phyloP scores from a whole-genome alignment of 1,139 yeast genomes.

The Blastobotrys indianensis region DNA sequence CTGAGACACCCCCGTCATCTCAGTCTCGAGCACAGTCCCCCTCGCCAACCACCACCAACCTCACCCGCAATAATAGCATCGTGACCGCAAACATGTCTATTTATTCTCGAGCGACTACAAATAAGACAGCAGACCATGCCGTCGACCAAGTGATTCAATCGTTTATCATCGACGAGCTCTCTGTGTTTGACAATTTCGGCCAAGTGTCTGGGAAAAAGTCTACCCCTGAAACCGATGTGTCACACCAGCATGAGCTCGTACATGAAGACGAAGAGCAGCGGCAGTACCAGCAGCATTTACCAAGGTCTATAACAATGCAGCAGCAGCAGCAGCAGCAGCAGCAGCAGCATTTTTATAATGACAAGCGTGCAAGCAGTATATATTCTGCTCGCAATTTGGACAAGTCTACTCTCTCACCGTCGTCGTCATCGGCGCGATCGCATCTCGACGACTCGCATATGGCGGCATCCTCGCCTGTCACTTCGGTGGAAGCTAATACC shows the following conservation, averaged over 20 bases:
- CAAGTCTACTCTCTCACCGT: not conserved
- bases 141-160: slow-evolving; percentile 24
- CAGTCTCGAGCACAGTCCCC: not conserved
- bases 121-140: slow-evolving; percentile 8
- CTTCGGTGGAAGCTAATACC: not conserved
- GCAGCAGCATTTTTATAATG: too few species aligned
- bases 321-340: too few species aligned
- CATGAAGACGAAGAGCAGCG: too few species aligned
- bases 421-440: slow-evolving; percentile 3
- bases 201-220: slow-evolving; percentile 1
- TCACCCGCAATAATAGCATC: not conserved
- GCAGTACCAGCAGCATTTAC: too few species aligned
- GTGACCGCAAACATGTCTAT: not conserved
- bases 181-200: slow-evolving; percentile 24
- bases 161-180: slow-evolving; percentile 22
- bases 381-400: too few species aligned
- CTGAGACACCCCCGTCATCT: not conserved
- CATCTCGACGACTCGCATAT: too few species aligned
- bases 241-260: too few species aligned
- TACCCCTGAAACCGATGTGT: not conserved
- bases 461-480: not conserved
- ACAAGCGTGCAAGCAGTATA: too few species aligned
- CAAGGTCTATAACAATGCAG: too few species aligned
- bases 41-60: not conserved
- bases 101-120: not conserved